Evolutionary conservation across 257 asterid genomes (phyloP).

Genomic region (Gynochthodes officinalis): DNA sequence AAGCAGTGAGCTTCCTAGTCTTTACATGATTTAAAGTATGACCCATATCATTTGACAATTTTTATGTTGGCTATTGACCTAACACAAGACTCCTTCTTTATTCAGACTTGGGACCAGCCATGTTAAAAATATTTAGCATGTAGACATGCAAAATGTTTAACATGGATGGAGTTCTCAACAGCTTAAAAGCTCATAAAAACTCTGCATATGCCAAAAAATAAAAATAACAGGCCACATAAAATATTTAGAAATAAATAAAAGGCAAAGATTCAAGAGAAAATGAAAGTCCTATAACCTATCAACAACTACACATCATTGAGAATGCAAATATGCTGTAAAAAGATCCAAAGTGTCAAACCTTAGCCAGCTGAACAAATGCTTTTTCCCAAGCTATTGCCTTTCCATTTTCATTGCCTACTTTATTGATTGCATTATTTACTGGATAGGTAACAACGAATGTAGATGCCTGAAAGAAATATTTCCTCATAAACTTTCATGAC

Average conservation of each 20-base stretch:
- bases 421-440: conserved; percentile 75
- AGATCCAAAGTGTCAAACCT: conserved; percentile 38
- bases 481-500: neutral
- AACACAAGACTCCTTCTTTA: too few relatives aligned
- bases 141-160: too few relatives aligned
- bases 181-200: neutral
- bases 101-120: too few relatives aligned
- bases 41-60: too few relatives aligned
- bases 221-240: neutral
- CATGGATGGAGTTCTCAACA: too few relatives aligned
- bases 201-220: neutral
- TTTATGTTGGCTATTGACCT: too few relatives aligned
- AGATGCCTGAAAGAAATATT: conserved; percentile 68
- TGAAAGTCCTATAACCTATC: neutral
- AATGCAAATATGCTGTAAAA: neutral
- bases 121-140: too few relatives aligned
- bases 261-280: neutral
- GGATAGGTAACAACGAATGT: conserved; percentile 93
- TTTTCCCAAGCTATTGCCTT: conserved; percentile 95
- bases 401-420: conserved; percentile 70
- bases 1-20: too few relatives aligned
- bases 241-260: neutral
- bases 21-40: too few relatives aligned
- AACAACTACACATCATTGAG: neutral
- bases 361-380: conserved; percentile 88